phyloP scores from a whole-genome alignment of 371 early-diverging fungal genomes.

The Zopfochytrium polystomum region DNA sequence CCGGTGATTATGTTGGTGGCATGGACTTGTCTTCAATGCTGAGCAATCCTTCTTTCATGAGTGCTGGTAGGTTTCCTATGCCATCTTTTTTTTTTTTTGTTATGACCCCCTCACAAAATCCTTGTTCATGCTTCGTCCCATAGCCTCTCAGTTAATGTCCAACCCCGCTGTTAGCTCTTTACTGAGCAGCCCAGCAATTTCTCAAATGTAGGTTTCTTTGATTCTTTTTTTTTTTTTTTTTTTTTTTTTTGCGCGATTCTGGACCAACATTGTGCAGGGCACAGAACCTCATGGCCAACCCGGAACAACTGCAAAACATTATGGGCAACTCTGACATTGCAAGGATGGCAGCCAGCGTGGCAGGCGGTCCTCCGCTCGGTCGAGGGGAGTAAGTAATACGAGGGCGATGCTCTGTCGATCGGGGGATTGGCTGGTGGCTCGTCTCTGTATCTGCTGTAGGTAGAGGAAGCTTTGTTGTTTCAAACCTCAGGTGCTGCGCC shows the following conservation, averaged over 20 bases:
- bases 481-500: no score
- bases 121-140: not conserved
- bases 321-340: slow-evolving; percentile 45
- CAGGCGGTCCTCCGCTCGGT: no score
- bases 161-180: slow-evolving; percentile 80
- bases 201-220: slow-evolving; percentile 64
- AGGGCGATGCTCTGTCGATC: no score
- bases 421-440: no score
- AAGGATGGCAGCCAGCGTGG: slow-evolving; percentile 17
- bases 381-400: no score
- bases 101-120: no score
- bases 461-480: no score
- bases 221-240: no score
- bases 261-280: no score
- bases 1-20: slow-evolving; percentile 19
- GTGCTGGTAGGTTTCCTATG: slow-evolving; percentile 55
- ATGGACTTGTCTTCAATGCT: slow-evolving; percentile 67
- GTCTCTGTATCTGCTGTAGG: no score
- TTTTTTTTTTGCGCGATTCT: no score
- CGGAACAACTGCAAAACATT: slow-evolving; percentile 38
- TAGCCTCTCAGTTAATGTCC: slow-evolving; percentile 86
- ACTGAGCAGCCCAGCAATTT: slow-evolving; percentile 87
- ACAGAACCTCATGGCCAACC: slow-evolving; percentile 68
- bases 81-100: not conserved
- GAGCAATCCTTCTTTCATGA: slow-evolving; percentile 89